Conservation (phyloP, 2,329 filamentous ascomycete species). For the Myriosclerotinia curreyana region DNA sequence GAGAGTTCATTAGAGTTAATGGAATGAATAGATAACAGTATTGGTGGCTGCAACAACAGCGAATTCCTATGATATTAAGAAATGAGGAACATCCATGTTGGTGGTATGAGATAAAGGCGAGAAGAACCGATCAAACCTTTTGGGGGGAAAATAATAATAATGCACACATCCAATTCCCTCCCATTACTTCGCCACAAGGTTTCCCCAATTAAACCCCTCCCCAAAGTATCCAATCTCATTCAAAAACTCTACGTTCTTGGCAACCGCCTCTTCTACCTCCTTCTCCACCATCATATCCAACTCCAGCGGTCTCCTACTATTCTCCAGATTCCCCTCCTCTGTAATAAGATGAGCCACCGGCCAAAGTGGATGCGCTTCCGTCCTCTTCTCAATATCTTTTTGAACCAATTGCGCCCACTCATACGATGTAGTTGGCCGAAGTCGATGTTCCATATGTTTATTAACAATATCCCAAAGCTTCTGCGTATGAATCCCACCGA, state of each 20-base stretch:
- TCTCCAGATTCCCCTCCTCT: slow-evolving; percentile 6
- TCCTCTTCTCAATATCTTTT: slow-evolving; percentile 6
- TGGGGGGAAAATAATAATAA: neutral
- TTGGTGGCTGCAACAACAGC: too few species aligned
- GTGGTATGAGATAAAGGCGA: neutral
- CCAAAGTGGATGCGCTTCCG: slow-evolving; percentile 7
- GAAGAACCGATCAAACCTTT: neutral
- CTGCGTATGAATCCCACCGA: neutral
- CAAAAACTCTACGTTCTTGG: slow-evolving; percentile 18
- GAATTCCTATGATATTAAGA: neutral
- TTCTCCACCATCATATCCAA: neutral
- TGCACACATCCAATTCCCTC: too few species aligned
- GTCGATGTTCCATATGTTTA: neutral
- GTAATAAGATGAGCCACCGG: slow-evolving; percentile 15
- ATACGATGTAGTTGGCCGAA: neutral
- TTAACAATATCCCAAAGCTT: slow-evolving; percentile 12
- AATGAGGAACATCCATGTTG: neutral
- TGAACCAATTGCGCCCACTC: neutral
- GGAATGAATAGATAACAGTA: too few species aligned
- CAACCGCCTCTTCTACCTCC: slow-evolving; percentile 7
- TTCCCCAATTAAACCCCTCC: neutral
- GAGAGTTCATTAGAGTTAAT: too few species aligned
- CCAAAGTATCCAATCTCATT: slow-evolving; percentile 13
- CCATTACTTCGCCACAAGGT: neutral
- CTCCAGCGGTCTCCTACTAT: neutral